Evolutionary conservation across 1,284 basidiomycete genomes (phyloP).

Genomic region (Tausonia pullulans): DNA sequence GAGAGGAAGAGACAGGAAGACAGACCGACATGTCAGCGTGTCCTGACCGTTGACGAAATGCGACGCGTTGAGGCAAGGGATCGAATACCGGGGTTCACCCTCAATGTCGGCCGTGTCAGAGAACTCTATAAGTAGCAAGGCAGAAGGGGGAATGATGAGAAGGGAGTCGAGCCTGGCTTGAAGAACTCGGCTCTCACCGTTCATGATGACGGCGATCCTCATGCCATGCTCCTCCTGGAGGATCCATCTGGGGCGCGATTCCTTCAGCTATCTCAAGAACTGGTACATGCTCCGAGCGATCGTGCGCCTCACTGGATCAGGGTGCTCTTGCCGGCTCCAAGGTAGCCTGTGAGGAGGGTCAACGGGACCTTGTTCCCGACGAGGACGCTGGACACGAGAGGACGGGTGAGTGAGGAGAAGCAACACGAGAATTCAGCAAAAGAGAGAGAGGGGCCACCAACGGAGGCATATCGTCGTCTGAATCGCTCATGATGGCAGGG

Average conservation of each 20-base stretch:
- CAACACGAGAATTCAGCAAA: too few species aligned
- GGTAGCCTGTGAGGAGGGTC: conserved; percentile 81
- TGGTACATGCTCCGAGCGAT: too few species aligned
- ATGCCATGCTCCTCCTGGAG: conserved; percentile 84
- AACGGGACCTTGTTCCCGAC: conserved; percentile 51
- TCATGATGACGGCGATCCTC: conserved; percentile 93
- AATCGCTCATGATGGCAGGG: neutral
- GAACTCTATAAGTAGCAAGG: conserved; percentile 27
- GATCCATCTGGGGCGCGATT: conserved; percentile 37
- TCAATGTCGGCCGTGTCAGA: conserved; percentile 39
- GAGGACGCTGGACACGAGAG: conserved; percentile 2
- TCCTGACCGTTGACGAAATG: conserved; percentile 2
- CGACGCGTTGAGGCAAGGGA: conserved; percentile 5
- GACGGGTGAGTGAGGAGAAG: neutral
- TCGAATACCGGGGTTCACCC: conserved; percentile 23
- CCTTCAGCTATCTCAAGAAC: neutral
- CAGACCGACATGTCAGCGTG: neutral
- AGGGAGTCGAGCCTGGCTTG: neutral
- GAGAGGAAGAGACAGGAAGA: neutral
- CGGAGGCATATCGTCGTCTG: conserved; percentile 15
- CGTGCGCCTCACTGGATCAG: conserved; percentile 42
- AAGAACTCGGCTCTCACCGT: conserved; percentile 39
- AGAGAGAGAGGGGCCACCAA: neutral
- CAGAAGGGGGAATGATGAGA: neutral
- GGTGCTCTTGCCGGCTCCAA: conserved; percentile 79